Evolutionary conservation across 1,139 yeast species (phyloP).

Genomic region (Suhomyces choctaworum): DNA sequence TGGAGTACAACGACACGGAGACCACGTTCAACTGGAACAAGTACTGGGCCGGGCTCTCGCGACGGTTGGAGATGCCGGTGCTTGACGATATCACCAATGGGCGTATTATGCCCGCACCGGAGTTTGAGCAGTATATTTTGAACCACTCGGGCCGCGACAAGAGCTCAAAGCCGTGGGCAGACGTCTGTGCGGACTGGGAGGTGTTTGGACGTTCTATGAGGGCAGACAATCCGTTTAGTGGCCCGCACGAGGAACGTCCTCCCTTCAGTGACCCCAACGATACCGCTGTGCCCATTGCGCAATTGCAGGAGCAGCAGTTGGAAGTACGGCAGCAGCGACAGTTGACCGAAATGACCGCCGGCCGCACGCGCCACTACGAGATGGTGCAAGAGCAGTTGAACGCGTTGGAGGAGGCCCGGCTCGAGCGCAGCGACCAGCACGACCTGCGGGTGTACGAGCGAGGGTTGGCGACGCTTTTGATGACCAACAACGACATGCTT

Average conservation of each 20-base stretch:
- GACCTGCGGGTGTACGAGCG: slow-evolving; percentile 26
- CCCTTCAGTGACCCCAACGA: slow-evolving; percentile 1
- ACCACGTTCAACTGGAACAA: slow-evolving; percentile 12
- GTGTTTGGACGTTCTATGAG: slow-evolving; percentile 3
- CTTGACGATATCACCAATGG: slow-evolving; percentile 14
- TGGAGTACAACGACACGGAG: slow-evolving; percentile 7
- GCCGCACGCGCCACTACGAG: slow-evolving; percentile 9
- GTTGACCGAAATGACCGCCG: slow-evolving; percentile 3
- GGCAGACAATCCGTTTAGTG: slow-evolving; percentile 12
- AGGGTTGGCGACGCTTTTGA: slow-evolving; percentile 17
- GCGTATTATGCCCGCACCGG: slow-evolving; percentile 12
- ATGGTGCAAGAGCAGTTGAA: slow-evolving; percentile 14
- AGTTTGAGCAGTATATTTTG: slow-evolving; percentile 10
- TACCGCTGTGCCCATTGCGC: slow-evolving; percentile 3
- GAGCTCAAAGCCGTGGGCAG: slow-evolving; percentile 10
- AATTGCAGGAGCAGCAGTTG: slow-evolving; percentile 3
- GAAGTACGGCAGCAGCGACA: slow-evolving; percentile 3
- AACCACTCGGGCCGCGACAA: slow-evolving; percentile 4
- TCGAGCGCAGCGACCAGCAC: slow-evolving; percentile 22
- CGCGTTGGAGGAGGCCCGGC: slow-evolving; percentile 13
- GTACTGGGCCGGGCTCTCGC: slow-evolving; percentile 14
- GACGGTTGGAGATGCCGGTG: slow-evolving; percentile 11
- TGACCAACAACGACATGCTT: slow-evolving; percentile 10
- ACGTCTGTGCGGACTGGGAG: slow-evolving; percentile 7
- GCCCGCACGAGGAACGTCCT: background rate